These are phyloP conservation scores for Gentiana macrophylla DNA, from an alignment of 257 asterid genomes.

Conservation along the genomic window DNA sequence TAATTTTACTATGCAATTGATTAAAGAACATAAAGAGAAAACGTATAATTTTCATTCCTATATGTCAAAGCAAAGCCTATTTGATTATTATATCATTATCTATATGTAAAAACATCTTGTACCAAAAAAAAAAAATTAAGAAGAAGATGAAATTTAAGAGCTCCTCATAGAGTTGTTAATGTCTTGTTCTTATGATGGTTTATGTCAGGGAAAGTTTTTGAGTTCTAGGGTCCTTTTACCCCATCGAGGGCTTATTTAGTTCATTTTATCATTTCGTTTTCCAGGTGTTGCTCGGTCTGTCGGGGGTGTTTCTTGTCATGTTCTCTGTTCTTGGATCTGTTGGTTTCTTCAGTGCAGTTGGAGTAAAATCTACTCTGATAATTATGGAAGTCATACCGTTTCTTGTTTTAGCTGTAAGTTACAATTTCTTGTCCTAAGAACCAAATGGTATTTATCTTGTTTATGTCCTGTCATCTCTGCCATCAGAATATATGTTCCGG, in stretches of 20 bases:
- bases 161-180: too few species aligned
- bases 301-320: constrained; percentile 93
- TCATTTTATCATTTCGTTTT: constrained; percentile 10
- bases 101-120: too few species aligned
- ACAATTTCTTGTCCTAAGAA: constrained; percentile 11
- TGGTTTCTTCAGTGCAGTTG: constrained; percentile 92
- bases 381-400: constrained; percentile 99
- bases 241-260: neutral
- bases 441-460: neutral
- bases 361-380: constrained; percentile 91
- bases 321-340: constrained; percentile 98
- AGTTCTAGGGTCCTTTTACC: too few species aligned
- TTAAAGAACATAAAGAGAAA: too few species aligned
- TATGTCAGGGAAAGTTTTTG: too few species aligned
- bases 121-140: too few species aligned
- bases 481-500: neutral
- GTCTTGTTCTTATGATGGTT: too few species aligned
- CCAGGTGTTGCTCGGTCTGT: constrained; percentile 89
- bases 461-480: neutral
- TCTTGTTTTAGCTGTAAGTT: constrained; percentile 96
- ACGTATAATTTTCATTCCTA: too few species aligned
- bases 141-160: too few species aligned
- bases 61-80: too few species aligned
- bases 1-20: too few species aligned
- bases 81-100: too few species aligned